Percentiles rank a stretch among this genome's conserved stretches.
These are phyloP conservation scores for Neurospora intermedia DNA, from an alignment of 495 filamentous ascomycete species.

Conservation along the genomic window DNA sequence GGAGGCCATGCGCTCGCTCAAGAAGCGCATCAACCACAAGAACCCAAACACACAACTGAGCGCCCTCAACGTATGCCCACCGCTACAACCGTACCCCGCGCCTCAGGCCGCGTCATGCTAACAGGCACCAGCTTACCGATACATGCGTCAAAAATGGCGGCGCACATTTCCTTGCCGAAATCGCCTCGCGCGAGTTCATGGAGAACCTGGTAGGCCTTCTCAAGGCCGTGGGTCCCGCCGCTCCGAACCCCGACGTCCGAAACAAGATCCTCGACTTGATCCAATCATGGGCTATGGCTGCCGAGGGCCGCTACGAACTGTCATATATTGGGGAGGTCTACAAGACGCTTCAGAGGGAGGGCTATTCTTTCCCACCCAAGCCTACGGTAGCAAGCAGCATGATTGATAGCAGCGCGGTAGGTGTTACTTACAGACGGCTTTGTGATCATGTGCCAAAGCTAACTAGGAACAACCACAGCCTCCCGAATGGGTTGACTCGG, in stretches of 20 bases:
- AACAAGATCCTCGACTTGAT: conserved; percentile 86
- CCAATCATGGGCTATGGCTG: conserved; percentile 85
- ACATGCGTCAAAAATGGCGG: conserved; percentile 98
- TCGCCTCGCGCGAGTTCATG: conserved; percentile 96
- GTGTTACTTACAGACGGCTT: conserved; percentile 24
- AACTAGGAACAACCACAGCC: conserved; percentile 36
- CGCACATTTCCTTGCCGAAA: conserved; percentile 88
- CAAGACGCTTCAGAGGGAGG: conserved; percentile 66
- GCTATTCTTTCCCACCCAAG: conserved; percentile 80
- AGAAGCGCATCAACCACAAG: conserved; percentile 84
- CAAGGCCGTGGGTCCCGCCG: conserved; percentile 62
- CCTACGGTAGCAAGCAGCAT: conserved; percentile 84
- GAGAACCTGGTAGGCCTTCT: conserved; percentile 87
- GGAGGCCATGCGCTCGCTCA: conserved; percentile 93
- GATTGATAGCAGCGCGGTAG: conserved; percentile 90
- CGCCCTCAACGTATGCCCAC: conserved; percentile 63
- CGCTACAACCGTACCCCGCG: neutral
- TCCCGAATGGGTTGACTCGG: conserved; percentile 94
- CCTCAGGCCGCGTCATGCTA: conserved; percentile 6
- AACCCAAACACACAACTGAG: conserved; percentile 95
- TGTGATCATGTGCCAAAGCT: neutral
- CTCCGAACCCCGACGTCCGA: conserved; percentile 75
- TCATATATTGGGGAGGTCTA: conserved; percentile 84
- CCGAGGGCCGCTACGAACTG: conserved; percentile 74
- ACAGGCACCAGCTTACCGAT: conserved; percentile 59